Conservation (phyloP, 306 rosid species). For the Hylodesmum podocarpum region DNA sequence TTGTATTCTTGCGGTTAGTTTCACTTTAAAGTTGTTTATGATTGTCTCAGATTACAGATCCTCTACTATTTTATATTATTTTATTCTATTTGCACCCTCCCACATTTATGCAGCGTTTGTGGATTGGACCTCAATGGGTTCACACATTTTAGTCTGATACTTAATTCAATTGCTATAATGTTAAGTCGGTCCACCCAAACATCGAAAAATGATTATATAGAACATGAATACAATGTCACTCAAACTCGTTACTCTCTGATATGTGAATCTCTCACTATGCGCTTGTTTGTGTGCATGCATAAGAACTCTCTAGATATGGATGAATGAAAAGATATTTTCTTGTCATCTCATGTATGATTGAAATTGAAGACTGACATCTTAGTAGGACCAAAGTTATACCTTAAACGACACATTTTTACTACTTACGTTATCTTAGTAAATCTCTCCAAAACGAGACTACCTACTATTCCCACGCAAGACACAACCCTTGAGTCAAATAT, state of each 20-base stretch:
- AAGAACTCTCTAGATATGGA: background rate
- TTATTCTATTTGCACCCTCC: constrained; percentile 22
- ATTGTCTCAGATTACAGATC: constrained; percentile 26
- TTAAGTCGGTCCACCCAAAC: background rate
- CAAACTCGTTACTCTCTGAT: background rate
- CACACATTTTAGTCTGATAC: background rate
- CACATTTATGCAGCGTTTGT: background rate
- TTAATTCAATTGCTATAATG: constrained; percentile 21
- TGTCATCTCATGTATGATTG: background rate
- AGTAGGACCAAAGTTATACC: background rate
- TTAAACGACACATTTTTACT: background rate
- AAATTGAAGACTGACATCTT: background rate
- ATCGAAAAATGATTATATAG: background rate
- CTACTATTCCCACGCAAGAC: background rate
- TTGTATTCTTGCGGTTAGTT: constrained; percentile 36
- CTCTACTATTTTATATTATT: constrained; percentile 37
- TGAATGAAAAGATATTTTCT: background rate
- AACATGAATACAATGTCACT: constrained; percentile 1
- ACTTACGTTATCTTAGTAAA: background rate
- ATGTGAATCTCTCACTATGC: background rate
- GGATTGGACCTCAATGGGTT: constrained; percentile 24
- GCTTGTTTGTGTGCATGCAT: background rate
- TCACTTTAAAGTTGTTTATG: constrained; percentile 22
- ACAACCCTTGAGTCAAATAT: background rate
- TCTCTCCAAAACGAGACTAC: background rate